Evolutionary conservation across 306 rosid genomes (phyloP).

Genomic region (Alnus glutinosa): DNA sequence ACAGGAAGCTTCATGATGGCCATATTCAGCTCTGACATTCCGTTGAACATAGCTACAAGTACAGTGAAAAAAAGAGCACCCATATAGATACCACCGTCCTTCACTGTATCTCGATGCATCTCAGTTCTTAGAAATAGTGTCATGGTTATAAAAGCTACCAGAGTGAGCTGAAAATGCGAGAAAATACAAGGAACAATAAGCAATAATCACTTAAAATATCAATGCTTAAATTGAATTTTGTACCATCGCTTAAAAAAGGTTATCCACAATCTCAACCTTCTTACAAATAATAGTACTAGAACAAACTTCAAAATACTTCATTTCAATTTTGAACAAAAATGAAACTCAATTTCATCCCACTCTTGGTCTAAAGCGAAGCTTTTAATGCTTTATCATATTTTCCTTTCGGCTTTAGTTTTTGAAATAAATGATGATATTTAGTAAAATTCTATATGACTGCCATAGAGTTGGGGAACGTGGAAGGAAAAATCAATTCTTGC

Average conservation of each 20-base stretch:
- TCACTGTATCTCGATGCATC: constrained; percentile 61
- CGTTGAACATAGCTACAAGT: constrained; percentile 76
- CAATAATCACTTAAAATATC: neutral
- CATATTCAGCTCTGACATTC: constrained; percentile 71
- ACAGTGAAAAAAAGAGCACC: constrained; percentile 80
- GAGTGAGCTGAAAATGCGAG: constrained; percentile 52
- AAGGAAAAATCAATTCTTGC: no score
- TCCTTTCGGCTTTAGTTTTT: no score
- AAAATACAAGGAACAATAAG: constrained; percentile 2
- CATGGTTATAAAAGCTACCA: constrained; percentile 62
- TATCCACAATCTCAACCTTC: neutral
- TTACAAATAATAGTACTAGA: neutral
- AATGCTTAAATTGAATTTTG: neutral
- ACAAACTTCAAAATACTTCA: neutral
- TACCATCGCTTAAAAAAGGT: neutral
- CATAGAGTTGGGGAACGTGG: no score
- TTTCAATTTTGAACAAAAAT: neutral
- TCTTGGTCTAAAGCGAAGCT: neutral
- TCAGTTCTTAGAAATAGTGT: constrained; percentile 73
- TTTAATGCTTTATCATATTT: no score
- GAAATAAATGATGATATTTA: no score
- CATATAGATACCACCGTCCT: constrained; percentile 74
- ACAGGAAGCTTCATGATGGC: constrained; percentile 77
- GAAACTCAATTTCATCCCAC: neutral
- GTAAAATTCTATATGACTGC: no score